Evolutionary conservation across 1,284 basidiomycete genomes (phyloP), one percentile per base, ranked within the genome.

Genomic region (Ustilago cynodontis): DNA sequence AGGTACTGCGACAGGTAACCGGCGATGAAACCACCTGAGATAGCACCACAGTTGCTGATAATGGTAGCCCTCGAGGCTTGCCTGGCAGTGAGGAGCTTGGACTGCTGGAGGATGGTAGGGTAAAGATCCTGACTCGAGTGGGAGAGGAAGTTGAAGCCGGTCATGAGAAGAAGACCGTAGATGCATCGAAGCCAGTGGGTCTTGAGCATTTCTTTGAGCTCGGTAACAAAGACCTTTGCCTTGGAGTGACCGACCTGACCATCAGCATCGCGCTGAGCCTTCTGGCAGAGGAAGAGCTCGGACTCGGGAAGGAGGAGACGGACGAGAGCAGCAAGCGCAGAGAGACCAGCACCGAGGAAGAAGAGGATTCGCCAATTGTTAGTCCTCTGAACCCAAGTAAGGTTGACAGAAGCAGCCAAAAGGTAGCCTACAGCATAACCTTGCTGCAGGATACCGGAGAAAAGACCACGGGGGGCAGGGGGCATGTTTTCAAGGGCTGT

Each of bases 401-500:
- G 88, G 84, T 94, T 94, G 86, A 95, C 90, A 29, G 92, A 90
- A 0, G 92, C 90, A 0, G 91, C 86, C 35, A 89, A 77, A 29
- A 88, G 85, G 79, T 88, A 88, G 18, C 87, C 87, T 50, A 84
- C 65, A 24, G 92, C 91, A 75, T 94, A 94, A 2, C 93, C 93
- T 85, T 94, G 90, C 78, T 95, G 94, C 3, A 94, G 85, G 63
- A 98, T 88, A 41, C 96, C 96, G 18, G 91, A 92, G 18, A 91
- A 92, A 3, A 98, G 87, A 41, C 96, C 96, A 85, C 96, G 92
- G 2, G 91, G 89, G 71, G 93, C 92, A 29, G 93, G 90, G 0
- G 95, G 95, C 26, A 98, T 89, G 86, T 94, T 95, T 86, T 98
- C 96, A 14, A 98, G 90, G 0, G 93, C 92, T 0, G 59, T 69